These are phyloP conservation scores for Claviceps humidiphila DNA, from an alignment of 2,329 filamentous ascomycete species.

Conservation along the genomic window DNA sequence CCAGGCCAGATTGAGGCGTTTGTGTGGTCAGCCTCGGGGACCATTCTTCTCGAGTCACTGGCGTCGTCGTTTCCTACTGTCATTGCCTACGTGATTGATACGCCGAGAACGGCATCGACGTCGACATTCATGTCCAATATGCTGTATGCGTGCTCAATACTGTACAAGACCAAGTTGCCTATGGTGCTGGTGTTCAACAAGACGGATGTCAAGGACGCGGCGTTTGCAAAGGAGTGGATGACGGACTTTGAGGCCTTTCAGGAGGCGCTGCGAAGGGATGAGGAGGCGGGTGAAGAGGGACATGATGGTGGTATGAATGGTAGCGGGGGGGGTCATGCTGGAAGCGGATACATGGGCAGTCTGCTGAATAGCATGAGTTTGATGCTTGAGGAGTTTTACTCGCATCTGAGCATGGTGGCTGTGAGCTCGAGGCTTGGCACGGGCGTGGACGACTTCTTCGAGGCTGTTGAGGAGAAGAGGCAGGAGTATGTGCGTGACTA, in stretches of 20 bases:
- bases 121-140: constrained; percentile 99
- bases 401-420: constrained; percentile 80
- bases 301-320: constrained; percentile 47
- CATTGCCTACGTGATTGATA: constrained; percentile 95
- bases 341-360: constrained; percentile 92
- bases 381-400: constrained; percentile 95
- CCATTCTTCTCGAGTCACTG: constrained; percentile 83
- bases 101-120: constrained; percentile 80
- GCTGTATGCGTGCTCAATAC: constrained; percentile 95
- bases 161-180: constrained; percentile 96
- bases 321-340: constrained; percentile 56
- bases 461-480: constrained; percentile 73
- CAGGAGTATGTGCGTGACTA: constrained; percentile 85
- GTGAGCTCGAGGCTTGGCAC: constrained; percentile 88
- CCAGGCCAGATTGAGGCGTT: constrained; percentile 98
- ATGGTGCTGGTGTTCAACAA: constrained; percentile 99
- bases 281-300: constrained; percentile 64
- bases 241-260: constrained; percentile 97
- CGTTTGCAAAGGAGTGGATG: constrained; percentile 98
- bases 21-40: constrained; percentile 92
- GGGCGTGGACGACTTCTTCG: constrained; percentile 88
- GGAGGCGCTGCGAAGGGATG: constrained; percentile 65
- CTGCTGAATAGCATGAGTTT: constrained; percentile 95
- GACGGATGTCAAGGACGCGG: constrained; percentile 83
- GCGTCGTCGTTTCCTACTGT: constrained; percentile 93